Base-by-base conservation (phyloP, 495 filamentous ascomycete species). In the Talaromyces borbonicus region DNA sequence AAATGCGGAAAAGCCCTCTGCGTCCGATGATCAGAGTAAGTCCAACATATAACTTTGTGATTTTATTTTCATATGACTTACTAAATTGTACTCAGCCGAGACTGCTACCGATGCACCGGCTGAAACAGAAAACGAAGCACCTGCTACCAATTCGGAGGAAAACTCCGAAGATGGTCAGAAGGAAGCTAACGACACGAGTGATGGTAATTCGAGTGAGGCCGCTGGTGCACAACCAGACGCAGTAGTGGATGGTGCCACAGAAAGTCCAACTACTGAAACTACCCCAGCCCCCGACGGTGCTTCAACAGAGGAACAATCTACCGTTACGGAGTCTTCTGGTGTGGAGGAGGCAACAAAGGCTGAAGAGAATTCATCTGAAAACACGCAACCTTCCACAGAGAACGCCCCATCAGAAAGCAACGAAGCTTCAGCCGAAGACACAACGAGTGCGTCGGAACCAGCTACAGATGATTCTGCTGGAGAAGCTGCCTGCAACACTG, bases 21-120 rank as follows among this genome's bases (percentile, higher is more conserved):
- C 46, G 33, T 19, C 43, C 43, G 33, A 40, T 39, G 19, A 19
- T 19, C 33, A 48, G 15, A 20, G 46, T 48, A 40, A 48, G 46
- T 40, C 6, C 14, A 16, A 1, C 12, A 26, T 37, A 26, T 9
- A 20, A 41, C 12, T 7, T 30, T 30, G 12, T 30, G 12, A 25
- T n/a, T 4, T 40, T 16, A 29, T 25, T n/a, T 4, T 7, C 19
- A 14, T 12, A 4, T 31, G 3, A 20, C 25, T 11, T 49, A 16
- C 47, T 35, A 35, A 39, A n/a, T 36, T n/a, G 27, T 43, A 22
- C 19, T 15, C 15, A 49, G 43, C 31, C 31, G 8, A 16, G 43
- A 16, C 29, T 35, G 20, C 41, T 30, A 7, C 43, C 23, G 31
- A 46, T 15, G 7, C 15, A 46, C 27, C 43, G 30, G 16, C 43